phyloP scores from a whole-genome alignment of 352 stramenopile genomes.

The Globisporangium orthogonon region DNA sequence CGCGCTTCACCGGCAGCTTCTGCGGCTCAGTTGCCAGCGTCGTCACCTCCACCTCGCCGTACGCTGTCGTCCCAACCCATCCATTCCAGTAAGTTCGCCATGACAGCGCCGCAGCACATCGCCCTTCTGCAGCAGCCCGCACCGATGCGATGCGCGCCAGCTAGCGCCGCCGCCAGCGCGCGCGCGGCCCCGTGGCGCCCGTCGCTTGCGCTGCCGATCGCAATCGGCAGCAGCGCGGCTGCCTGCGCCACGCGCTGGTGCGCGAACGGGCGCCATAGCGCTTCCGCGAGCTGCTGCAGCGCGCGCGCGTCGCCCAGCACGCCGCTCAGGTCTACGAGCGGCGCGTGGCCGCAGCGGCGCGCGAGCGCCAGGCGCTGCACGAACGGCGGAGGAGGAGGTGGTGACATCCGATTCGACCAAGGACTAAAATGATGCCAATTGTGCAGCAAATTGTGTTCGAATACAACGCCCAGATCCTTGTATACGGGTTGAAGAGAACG shows the following conservation, averaged over 20 bases:
- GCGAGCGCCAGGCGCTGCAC: constrained; percentile 34
- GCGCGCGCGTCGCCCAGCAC: constrained; percentile 24
- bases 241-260: constrained; percentile 31
- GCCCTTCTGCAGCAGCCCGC: neutral
- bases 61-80: neutral
- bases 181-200: neutral
- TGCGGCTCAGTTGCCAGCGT: neutral
- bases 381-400: constrained; percentile 11
- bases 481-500: too few relatives aligned
- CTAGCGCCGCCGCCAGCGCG: neutral
- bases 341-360: constrained; percentile 7
- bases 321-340: constrained; percentile 31
- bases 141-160: neutral
- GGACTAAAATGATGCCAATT: too few relatives aligned
- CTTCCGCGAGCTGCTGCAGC: constrained; percentile 24
- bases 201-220: neutral
- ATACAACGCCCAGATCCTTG: too few relatives aligned
- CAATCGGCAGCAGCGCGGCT: constrained; percentile 26
- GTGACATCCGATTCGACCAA: too few relatives aligned
- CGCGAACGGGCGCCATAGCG: constrained; percentile 36
- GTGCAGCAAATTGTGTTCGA: too few relatives aligned
- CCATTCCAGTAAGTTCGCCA: neutral
- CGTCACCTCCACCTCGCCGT: neutral
- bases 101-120: too few relatives aligned
- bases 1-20: neutral